A percentile compares a stretch with the other conserved stretches of the same genome.
phyloP scores from a whole-genome alignment of 83 land plant species.

The Picea engelmannii region DNA sequence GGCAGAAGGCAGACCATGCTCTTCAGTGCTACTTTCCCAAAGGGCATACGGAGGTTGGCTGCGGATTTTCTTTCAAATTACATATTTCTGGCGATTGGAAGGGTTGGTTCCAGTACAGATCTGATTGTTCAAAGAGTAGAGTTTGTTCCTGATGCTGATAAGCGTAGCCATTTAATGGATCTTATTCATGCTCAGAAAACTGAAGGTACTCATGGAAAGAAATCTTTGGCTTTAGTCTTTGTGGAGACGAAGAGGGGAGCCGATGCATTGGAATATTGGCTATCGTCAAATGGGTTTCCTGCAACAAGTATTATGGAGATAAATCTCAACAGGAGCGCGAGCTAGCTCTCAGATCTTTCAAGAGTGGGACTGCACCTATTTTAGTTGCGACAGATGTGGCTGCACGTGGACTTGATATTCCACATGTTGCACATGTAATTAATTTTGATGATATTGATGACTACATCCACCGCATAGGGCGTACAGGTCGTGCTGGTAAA shows the following conservation, averaged over 20 bases:
- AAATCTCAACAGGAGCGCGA: constrained; percentile 70
- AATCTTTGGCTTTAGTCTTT: no score
- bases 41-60: constrained; percentile 66
- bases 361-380: no score
- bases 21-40: constrained; percentile 91
- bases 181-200: constrained; percentile 65
- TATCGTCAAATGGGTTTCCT: no score
- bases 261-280: no score
- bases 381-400: no score
- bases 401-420: no score
- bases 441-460: no score
- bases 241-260: no score
- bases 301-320: constrained; percentile 69
- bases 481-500: no score
- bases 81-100: constrained; percentile 83
- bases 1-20: constrained; percentile 82
- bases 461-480: no score
- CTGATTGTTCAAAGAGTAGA: constrained; percentile 73
- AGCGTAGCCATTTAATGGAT: constrained; percentile 75
- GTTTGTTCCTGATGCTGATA: constrained; percentile 65
- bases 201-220: constrained; percentile 42
- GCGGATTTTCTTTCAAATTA: constrained; percentile 77
- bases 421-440: no score
- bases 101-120: constrained; percentile 90
- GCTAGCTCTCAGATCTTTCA: no score